Evolutionary conservation across 2,329 filamentous ascomycete species (phyloP).

Genomic region (Fusarium nurragi): DNA sequence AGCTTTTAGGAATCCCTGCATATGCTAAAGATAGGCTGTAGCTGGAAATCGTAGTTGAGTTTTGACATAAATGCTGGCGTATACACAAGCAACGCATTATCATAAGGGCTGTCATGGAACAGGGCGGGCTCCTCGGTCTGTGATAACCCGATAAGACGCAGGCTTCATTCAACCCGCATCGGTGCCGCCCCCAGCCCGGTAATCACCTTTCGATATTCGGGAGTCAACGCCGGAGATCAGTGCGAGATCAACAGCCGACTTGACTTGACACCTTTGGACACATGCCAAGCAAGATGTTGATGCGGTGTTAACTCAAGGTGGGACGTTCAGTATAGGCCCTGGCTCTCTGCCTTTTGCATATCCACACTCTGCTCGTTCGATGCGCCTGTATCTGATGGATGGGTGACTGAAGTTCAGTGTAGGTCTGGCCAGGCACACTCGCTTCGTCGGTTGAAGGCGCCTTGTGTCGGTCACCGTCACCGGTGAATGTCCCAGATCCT

Average conservation of each 20-base stretch:
- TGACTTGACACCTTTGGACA: background rate
- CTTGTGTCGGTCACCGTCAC: slow-evolving; percentile 34
- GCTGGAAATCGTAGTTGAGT: background rate
- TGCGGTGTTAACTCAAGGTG: background rate
- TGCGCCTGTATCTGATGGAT: background rate
- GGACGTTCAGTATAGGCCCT: background rate
- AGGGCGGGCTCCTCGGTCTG: slow-evolving; percentile 17
- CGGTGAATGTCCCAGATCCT: slow-evolving; percentile 4
- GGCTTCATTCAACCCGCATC: slow-evolving; percentile 1
- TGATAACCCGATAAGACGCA: slow-evolving; percentile 23
- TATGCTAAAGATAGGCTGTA: background rate
- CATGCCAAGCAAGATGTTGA: background rate
- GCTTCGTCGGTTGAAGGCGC: slow-evolving; percentile 27
- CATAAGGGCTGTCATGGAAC: background rate
- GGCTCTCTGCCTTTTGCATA: background rate
- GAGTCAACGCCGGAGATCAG: slow-evolving; percentile 11
- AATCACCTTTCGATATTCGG: slow-evolving; percentile 12
- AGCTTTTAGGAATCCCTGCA: background rate
- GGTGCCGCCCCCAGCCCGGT: slow-evolving; percentile 4
- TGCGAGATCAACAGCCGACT: slow-evolving; percentile 15
- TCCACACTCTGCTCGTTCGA: background rate
- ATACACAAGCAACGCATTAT: too few relatives aligned
- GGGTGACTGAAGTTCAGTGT: background rate
- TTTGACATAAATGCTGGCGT: background rate
- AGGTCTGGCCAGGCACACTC: slow-evolving; percentile 2